These are phyloP conservation scores for Bullera alba DNA, from an alignment of 768 basidiomycete species.

Conservation along the genomic window DNA sequence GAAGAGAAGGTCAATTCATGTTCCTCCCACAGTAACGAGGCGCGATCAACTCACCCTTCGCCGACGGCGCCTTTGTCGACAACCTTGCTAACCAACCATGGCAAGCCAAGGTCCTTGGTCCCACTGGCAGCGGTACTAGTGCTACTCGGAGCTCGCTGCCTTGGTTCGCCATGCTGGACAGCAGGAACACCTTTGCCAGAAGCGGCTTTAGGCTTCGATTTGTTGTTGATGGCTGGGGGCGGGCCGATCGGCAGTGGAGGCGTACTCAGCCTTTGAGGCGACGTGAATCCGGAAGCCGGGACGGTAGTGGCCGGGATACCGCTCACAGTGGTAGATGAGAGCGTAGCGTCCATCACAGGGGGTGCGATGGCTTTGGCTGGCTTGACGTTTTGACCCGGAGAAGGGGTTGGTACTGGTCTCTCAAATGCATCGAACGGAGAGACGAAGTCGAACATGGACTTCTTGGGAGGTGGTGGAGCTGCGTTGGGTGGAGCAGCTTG, in stretches of 20 bases:
- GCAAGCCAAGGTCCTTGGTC: not conserved
- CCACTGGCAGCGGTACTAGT: not conserved
- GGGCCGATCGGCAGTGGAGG: too few relatives aligned
- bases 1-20: not conserved
- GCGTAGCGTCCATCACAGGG: too few relatives aligned
- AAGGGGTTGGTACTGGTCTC: too few relatives aligned
- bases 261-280: too few relatives aligned
- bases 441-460: slow-evolving; percentile 37
- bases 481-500: not conserved
- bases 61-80: slow-evolving; percentile 9
- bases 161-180: not conserved
- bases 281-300: not conserved
- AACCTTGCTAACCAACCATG: slow-evolving; percentile 2
- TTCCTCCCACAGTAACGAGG: not conserved
- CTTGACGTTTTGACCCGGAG: too few relatives aligned
- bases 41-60: slow-evolving; percentile 17
- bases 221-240: too few relatives aligned
- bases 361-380: too few relatives aligned
- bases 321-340: too few relatives aligned
- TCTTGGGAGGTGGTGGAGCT: slow-evolving; percentile 7
- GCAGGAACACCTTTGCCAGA: not conserved
- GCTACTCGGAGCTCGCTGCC: not conserved
- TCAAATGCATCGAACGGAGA: slow-evolving; percentile 38
- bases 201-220: not conserved
- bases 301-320: too few relatives aligned